These are phyloP conservation scores for Coelastrella sp. DNA, from an alignment of 139 green algal species.

Conservation along the genomic window DNA sequence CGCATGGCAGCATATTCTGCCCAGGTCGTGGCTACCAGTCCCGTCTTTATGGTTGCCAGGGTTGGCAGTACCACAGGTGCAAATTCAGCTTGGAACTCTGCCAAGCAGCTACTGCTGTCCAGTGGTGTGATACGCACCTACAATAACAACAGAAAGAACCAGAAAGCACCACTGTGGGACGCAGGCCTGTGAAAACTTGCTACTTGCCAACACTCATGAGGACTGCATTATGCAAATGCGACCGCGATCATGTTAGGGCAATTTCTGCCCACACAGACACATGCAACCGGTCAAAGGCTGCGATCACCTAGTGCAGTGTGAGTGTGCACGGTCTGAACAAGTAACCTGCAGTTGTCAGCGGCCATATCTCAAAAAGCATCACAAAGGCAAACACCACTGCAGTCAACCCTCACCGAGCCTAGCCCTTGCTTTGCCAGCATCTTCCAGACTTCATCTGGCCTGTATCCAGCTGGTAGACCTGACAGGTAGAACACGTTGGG, in stretches of 20 bases:
- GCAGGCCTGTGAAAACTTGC: not conserved
- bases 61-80: not conserved
- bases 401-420: not conserved
- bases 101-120: conserved; percentile 38
- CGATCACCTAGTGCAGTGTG: no score
- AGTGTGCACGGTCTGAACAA: no score
- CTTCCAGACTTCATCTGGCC: conserved; percentile 11
- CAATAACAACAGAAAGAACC: not conserved
- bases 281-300: no score
- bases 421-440: conserved; percentile 6
- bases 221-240: no score
- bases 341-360: no score
- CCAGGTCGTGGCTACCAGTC: not conserved
- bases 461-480: conserved; percentile 10
- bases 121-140: conserved; percentile 34
- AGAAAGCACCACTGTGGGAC: not conserved
- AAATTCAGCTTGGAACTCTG: conserved; percentile 13
- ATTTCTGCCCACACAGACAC: no score
- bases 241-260: no score
- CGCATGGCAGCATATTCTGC: conserved; percentile 14
- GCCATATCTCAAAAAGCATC: no score
- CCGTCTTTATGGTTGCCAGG: not conserved
- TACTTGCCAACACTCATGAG: no score
- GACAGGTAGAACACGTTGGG: conserved; percentile 47
- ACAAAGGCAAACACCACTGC: no score